A percentile compares a stretch with the other conserved stretches of the same genome.
Conservation (phyloP, 1,284 basidiomycete genomes). For the Testicularia cyperi region DNA sequence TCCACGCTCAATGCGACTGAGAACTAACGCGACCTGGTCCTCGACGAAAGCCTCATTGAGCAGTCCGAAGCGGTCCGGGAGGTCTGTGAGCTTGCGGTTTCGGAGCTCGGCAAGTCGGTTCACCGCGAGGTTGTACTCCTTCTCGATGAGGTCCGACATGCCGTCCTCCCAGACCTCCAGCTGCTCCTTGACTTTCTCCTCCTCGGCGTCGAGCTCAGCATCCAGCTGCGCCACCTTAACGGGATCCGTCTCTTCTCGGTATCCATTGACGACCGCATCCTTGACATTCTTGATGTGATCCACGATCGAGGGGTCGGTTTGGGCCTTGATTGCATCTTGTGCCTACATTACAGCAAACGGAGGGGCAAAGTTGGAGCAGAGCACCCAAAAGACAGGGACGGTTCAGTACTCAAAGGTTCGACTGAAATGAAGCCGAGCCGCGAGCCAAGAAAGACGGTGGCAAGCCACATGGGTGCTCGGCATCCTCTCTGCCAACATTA, state of each 20-base stretch:
- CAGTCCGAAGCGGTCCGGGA: conserved; percentile 48
- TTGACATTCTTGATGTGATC: conserved; percentile 46
- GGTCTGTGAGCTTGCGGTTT: conserved; percentile 28
- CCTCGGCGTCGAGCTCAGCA: conserved; percentile 48
- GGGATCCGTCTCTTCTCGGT: conserved; percentile 25
- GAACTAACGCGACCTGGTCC: conserved; percentile 39
- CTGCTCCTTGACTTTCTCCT: conserved; percentile 35
- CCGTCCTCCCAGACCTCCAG: conserved; percentile 50
- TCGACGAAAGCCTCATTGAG: conserved; percentile 49
- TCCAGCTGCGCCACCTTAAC: conserved; percentile 44
- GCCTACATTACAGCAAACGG: conserved; percentile 5
- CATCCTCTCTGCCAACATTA: too few relatives aligned
- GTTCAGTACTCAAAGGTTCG: too few relatives aligned
- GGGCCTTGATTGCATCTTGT: conserved; percentile 36
- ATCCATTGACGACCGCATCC: conserved; percentile 24
- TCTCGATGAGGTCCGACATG: conserved; percentile 39
- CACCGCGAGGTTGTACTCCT: conserved; percentile 46
- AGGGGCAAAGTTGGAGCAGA: conserved; percentile 1
- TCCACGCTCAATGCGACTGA: conserved; percentile 40
- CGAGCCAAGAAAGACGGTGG: too few relatives aligned
- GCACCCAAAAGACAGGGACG: too few relatives aligned
- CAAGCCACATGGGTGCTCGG: too few relatives aligned
- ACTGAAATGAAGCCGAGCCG: too few relatives aligned
- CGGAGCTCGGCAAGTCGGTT: conserved; percentile 42
- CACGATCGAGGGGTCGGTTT: conserved; percentile 33